Base-by-base conservation (phyloP, 148 eudicot genomes). In the Spergularia marina region DNA sequence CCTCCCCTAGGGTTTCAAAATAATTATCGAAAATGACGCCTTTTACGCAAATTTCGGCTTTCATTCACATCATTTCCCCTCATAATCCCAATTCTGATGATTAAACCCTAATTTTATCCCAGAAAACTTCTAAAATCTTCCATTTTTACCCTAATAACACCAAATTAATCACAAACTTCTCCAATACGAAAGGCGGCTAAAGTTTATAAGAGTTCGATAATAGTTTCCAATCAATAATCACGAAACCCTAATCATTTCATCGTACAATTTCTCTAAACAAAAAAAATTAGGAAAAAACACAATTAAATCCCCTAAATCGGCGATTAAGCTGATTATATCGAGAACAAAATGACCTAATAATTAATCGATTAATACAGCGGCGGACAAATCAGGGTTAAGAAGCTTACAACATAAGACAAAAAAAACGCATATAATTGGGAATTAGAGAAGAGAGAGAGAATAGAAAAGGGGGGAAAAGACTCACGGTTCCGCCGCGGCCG, bases 401-500 rank as follows among this genome's bases (percentile, higher is more conserved):
- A 25, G 12, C 10, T 15, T 1, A 8, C 36, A 5, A 6, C 23
- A 15, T 44, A 17, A 64, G 25, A 59, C 7, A 41, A 71, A 14
- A 17, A 44, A 69, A 49, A 23, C 2, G 16, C 49, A 47, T 14
- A 1, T 47, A 74, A 39, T 8, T 34, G 12, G 18, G 10, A 51
- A 17, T 7, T 8, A 21, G 62, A 15, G 57, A 59, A 40, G 21
- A 65, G 13, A 44, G 34, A 25, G 66, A 51, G 17, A 9, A 23
- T 49, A 20, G 39, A 62, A 13, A 39, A 61, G 52, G 63, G 70
- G 53, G 60, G 57, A 36, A 63, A 55, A 64, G 25, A 78, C 87
- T 88, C 23, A 95, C 97, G 36, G 88, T 85, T 82, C 97, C 98
- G 51, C 98, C 96, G 58, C 97, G 97, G 70, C 97, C 98, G 25